A percentile compares a stretch with the other conserved stretches of the same genome.
Evolutionary conservation across 805 yeast species (phyloP).

Genomic region (Millerozyma miso): DNA sequence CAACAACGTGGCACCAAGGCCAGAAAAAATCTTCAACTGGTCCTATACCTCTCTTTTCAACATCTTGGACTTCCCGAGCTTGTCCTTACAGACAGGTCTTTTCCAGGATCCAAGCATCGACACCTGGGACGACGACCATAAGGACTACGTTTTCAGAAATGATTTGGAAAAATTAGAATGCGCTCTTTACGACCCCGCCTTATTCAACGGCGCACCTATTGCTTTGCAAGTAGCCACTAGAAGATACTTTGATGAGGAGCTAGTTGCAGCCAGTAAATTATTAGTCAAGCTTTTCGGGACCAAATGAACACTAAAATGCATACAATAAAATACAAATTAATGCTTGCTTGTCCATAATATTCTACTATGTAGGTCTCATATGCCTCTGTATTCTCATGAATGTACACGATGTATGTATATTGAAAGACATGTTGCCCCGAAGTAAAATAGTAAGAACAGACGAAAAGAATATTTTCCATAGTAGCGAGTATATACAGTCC

Average conservation of each 20-base stretch:
- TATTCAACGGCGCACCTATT: conserved; percentile 51
- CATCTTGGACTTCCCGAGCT: conserved; percentile 65
- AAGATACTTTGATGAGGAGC: conserved; percentile 56
- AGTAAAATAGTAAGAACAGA: too few species aligned
- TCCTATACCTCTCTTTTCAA: conserved; percentile 77
- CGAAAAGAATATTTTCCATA: too few species aligned
- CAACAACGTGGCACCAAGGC: conserved; percentile 67
- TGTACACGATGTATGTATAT: too few species aligned
- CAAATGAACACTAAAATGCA: too few species aligned
- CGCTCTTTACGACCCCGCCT: conserved; percentile 43
- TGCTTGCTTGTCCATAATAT: too few species aligned
- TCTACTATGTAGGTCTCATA: too few species aligned
- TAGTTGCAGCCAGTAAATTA: conserved; percentile 44
- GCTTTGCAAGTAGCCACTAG: conserved; percentile 51
- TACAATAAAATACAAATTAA: too few species aligned
- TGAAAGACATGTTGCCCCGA: too few species aligned
- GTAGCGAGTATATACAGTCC: not conserved
- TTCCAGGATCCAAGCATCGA: conserved; percentile 54
- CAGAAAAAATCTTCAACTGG: conserved; percentile 66
- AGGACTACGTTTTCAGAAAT: conserved; percentile 37
- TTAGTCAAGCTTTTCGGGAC: conserved; percentile 32
- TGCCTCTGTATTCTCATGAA: too few species aligned
- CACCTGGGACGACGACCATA: conserved; percentile 35
- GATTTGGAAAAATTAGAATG: conserved; percentile 47
- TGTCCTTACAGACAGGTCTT: conserved; percentile 59